phyloP scores from a whole-genome alignment of 2,329 filamentous ascomycete species.

The Beauveria bassiana region DNA sequence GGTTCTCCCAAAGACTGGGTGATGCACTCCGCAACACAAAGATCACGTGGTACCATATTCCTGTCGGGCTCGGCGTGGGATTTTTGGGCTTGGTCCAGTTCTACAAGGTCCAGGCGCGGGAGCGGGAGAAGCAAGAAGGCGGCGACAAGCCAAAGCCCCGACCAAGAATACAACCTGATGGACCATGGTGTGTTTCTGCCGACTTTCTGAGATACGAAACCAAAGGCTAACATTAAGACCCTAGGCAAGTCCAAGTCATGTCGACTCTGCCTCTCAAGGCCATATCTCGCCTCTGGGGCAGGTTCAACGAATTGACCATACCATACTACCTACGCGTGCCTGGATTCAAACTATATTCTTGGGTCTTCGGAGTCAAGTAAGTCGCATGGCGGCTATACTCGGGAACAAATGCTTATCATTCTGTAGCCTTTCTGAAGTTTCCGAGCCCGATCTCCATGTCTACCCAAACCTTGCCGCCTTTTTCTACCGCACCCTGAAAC shows the following conservation, averaged over 20 bases:
- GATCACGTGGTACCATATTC: conserved; percentile 86
- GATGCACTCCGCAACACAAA: conserved; percentile 43
- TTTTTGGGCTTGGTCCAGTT: conserved; percentile 79
- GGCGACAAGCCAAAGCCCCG: conserved; percentile 37
- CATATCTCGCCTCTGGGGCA: conserved; percentile 80
- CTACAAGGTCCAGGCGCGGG: conserved; percentile 61
- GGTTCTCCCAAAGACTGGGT: conserved; percentile 44
- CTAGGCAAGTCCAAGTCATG: conserved; percentile 82
- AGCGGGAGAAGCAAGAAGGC: conserved; percentile 41
- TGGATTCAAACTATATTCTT: conserved; percentile 87
- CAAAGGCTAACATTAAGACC: neutral
- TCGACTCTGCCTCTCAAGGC: conserved; percentile 87
- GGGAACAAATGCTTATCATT: neutral
- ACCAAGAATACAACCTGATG: conserved; percentile 65
- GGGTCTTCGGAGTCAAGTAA: conserved; percentile 78
- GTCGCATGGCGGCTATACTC: conserved; percentile 13
- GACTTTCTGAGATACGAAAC: neutral
- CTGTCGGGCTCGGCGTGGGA: conserved; percentile 74
- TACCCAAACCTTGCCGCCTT: conserved; percentile 94
- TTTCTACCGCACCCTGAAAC: conserved; percentile 93
- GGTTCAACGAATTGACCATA: conserved; percentile 82
- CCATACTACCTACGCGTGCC: conserved; percentile 83
- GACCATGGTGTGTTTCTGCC: conserved; percentile 58
- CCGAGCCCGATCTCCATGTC: conserved; percentile 77
- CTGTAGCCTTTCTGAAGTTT: conserved; percentile 68